Conservation (phyloP, 495 filamentous ascomycete genomes). For the Aspergillus homomorphus region DNA sequence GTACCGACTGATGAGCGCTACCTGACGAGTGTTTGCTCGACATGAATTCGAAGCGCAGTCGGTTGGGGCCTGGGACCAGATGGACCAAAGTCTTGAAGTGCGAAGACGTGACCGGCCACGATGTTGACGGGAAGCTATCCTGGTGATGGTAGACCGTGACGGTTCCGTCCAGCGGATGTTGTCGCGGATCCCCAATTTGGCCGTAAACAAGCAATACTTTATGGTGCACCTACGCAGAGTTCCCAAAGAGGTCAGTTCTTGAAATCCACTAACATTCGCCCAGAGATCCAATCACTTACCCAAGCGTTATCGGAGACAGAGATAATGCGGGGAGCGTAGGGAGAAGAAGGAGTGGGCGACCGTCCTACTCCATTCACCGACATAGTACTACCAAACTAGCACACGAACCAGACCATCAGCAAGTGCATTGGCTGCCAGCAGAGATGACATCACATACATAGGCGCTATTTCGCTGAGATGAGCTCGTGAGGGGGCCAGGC, state of each 20-base stretch:
- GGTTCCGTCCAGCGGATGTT: conserved; percentile 71
- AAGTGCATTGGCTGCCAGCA: not conserved
- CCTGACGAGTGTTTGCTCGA: conserved; percentile 74
- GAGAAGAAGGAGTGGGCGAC: conserved; percentile 59
- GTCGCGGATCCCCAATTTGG: conserved; percentile 68
- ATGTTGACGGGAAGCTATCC: conserved; percentile 73
- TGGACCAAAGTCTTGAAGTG: conserved; percentile 88
- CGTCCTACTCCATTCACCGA: conserved; percentile 52
- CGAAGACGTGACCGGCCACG: conserved; percentile 81
- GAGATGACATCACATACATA: conserved; percentile 36
- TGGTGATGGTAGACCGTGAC: conserved; percentile 78
- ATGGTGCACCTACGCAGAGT: conserved; percentile 67
- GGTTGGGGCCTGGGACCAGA: conserved; percentile 83
- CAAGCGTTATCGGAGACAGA: conserved; percentile 78
- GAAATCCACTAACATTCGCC: not conserved
- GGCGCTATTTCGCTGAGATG: conserved; percentile 49
- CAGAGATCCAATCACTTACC: conserved; percentile 47
- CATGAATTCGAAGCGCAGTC: conserved; percentile 77
- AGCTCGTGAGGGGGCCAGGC: conserved; percentile 38
- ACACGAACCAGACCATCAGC: conserved; percentile 7
- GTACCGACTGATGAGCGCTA: conserved; percentile 63
- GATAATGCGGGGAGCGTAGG: conserved; percentile 71
- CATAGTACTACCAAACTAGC: conserved; percentile 38
- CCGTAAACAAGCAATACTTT: conserved; percentile 81
- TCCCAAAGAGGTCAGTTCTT: not conserved